Base-by-base conservation (phyloP, 257 asterid genomes). In the Capsicum chinense region DNA sequence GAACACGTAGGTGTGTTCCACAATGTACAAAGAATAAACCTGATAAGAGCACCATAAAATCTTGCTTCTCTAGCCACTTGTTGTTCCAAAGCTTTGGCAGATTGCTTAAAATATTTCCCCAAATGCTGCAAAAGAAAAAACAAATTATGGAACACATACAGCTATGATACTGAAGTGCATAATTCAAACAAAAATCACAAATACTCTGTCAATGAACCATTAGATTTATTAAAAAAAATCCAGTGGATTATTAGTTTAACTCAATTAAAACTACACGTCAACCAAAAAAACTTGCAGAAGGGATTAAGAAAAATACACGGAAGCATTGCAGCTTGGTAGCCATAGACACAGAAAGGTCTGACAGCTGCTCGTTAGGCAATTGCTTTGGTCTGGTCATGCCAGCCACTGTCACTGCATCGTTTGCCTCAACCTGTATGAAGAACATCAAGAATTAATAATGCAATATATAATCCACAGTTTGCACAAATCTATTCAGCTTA, bases 11-110 rank as follows among this genome's bases (percentile, higher is more conserved):
- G 52, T 19, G 6, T 19, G 33, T 54, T 14, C 64, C 64, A 33
- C 26, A 54, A 78, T 26, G 63, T 78, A 54, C 64, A 26, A 54
- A 26, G 33, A 26, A 26, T 26, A 26, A 86, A 93, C 98, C 99
- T 91, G 84, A 95, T 95, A 80, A 97, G 97, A 89, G 99, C 98
- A 88, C 98, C 99, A 89, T 97, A 97, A 85, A 97, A 97, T 87
- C 99, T 90, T 80, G 98, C 97, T 90, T 95, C 99, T 90, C 98
- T 91, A 54, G 93, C 92, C 86, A 93, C 87, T 85, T 93, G 94
- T 87, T 97, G 89, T 80, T 95, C 98, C 87, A 97, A 82, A 86
- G 95, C 95, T 89, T 91, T 93, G 56, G 99, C 93, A 86, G 99
- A 97, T 88, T 93, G 95, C 93, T 97, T 97, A 89, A 97, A 91